These are phyloP conservation scores for Diplodia scrobiculata DNA, from an alignment of 2,329 filamentous ascomycete species.

Conservation along the genomic window DNA sequence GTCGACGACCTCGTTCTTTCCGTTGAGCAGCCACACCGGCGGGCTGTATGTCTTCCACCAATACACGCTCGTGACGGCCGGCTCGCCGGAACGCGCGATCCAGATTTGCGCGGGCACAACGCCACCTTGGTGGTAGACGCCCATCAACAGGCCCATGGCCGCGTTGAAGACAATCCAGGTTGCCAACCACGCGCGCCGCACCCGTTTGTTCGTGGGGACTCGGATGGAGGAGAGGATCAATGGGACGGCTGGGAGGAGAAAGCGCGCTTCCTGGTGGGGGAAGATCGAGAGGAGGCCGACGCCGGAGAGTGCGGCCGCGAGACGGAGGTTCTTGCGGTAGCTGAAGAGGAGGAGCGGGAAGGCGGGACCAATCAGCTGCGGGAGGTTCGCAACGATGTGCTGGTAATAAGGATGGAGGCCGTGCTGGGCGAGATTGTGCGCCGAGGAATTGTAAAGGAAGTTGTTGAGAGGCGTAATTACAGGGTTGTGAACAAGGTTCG, in stretches of 20 bases:
- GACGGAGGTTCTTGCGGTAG: conserved; percentile 60
- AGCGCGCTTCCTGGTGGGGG: conserved; percentile 78
- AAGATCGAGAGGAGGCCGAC: conserved; percentile 71
- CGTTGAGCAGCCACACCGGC: conserved; percentile 76
- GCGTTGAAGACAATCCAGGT: conserved; percentile 72
- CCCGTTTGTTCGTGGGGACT: conserved; percentile 57
- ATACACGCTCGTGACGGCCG: conserved; percentile 58
- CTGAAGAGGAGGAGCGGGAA: conserved; percentile 50
- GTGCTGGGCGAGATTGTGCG: conserved; percentile 55
- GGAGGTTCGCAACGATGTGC: conserved; percentile 55
- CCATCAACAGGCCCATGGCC: conserved; percentile 70
- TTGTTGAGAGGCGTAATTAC: conserved; percentile 58
- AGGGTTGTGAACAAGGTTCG: conserved; percentile 60
- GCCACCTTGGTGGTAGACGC: conserved; percentile 79
- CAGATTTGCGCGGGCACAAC: conserved; percentile 75
- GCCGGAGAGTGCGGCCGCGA: conserved; percentile 74
- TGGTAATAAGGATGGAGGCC: conserved; percentile 58
- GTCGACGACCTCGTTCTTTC: conserved; percentile 69
- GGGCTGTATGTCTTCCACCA: conserved; percentile 90
- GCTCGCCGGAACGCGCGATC: conserved; percentile 65
- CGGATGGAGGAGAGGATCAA: conserved; percentile 74
- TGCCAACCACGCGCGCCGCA: conserved; percentile 55
- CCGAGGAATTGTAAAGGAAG: conserved; percentile 54
- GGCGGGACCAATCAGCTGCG: conserved; percentile 57
- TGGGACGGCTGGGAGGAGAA: conserved; percentile 73